A percentile compares a stretch with the other conserved stretches of the same genome.
Conservation (phyloP, 1,284 basidiomycete species). For the Cryptococcus depauperatus region DNA sequence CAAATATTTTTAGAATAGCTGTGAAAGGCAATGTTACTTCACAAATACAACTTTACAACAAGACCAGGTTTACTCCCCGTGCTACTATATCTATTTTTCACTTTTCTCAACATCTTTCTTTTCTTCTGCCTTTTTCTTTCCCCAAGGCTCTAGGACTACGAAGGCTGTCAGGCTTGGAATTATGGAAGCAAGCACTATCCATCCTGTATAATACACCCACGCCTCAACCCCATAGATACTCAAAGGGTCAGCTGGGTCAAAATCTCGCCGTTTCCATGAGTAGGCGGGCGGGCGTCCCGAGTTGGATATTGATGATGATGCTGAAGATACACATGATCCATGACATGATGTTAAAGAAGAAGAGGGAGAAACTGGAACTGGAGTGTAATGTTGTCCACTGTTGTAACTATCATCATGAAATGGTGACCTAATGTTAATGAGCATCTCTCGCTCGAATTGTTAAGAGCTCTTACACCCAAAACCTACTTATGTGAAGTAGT, state of each 20-base stretch:
- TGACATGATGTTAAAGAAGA: neutral
- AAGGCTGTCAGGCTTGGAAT: conserved; percentile 10
- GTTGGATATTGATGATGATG: neutral
- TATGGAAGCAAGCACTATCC: conserved; percentile 6
- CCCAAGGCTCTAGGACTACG: conserved; percentile 6
- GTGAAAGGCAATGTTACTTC: too few relatives aligned
- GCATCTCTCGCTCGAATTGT: neutral
- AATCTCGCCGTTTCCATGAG: neutral
- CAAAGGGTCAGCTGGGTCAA: neutral
- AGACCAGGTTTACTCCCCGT: too few relatives aligned
- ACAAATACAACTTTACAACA: too few relatives aligned
- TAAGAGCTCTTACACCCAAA: neutral
- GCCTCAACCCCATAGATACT: conserved; percentile 8
- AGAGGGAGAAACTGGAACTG: neutral
- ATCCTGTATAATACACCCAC: conserved; percentile 6
- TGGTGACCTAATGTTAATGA: neutral
- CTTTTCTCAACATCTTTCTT: neutral
- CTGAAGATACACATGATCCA: neutral
- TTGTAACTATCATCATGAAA: neutral
- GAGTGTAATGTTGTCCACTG: too few relatives aligned
- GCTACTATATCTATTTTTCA: too few relatives aligned
- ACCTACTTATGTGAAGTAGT: conserved; percentile 11
- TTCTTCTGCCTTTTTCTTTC: conserved; percentile 2
- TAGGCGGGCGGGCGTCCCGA: neutral
- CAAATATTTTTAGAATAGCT: too few relatives aligned